A percentile compares a stretch with the other conserved stretches of the same genome.
These are phyloP conservation scores for Thermothelomyces thermophilus DNA, from an alignment of 2,329 filamentous ascomycete genomes.

Conservation along the genomic window DNA sequence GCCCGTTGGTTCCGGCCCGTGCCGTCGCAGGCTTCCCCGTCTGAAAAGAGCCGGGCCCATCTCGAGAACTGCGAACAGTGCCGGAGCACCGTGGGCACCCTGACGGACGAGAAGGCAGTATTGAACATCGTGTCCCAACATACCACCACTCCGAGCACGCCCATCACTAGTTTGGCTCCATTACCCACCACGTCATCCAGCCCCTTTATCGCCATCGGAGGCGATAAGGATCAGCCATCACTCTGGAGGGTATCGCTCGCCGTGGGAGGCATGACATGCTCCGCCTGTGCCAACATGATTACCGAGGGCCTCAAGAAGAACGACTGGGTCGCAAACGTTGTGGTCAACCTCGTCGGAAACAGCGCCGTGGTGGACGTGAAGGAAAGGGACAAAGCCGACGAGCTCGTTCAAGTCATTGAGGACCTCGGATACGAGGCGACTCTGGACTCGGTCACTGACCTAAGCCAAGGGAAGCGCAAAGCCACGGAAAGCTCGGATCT, in stretches of 20 bases:
- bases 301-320: constrained; percentile 52
- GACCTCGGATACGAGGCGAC: constrained; percentile 63
- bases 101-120: constrained; percentile 16
- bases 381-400: constrained; percentile 36
- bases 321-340: constrained; percentile 51
- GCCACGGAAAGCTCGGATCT: constrained; percentile 10
- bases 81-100: constrained; percentile 11
- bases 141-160: constrained; percentile 6
- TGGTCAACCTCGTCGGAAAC: constrained; percentile 60
- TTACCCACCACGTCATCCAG: constrained; percentile 18
- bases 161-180: not conserved
- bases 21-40: constrained; percentile 15
- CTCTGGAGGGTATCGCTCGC: constrained; percentile 26
- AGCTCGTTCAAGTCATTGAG: constrained; percentile 51
- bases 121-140: constrained; percentile 10
- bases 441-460: constrained; percentile 44
- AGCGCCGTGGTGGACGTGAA: constrained; percentile 56
- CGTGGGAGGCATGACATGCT: constrained; percentile 68
- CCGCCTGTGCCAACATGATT: constrained; percentile 59
- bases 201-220: constrained; percentile 33
- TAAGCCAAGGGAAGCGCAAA: constrained; percentile 28
- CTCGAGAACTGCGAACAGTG: constrained; percentile 40
- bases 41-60: constrained; percentile 30
- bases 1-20: constrained; percentile 27
- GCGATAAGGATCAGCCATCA: constrained; percentile 22